A percentile compares a stretch with the other conserved stretches of the same genome.
Conservation (phyloP, 495 filamentous ascomycete genomes). For the Stereocaulon alpinum region DNA sequence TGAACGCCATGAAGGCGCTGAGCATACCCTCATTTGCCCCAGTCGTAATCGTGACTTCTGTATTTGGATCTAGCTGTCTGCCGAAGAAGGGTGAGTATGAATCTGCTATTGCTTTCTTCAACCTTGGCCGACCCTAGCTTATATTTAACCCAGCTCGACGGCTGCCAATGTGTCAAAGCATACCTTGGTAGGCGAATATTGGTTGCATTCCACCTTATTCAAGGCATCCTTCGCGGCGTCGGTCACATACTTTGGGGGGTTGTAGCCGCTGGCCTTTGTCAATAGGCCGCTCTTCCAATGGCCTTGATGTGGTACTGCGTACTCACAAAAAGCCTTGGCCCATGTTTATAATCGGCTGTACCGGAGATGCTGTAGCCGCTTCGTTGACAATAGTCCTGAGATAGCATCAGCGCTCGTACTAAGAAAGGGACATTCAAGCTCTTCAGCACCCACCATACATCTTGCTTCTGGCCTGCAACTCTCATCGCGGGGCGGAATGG, state of each 20-base stretch:
- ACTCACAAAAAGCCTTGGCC: constrained; percentile 27
- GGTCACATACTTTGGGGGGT: constrained; percentile 83
- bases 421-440: background rate
- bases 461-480: constrained; percentile 72
- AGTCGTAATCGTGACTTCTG: constrained; percentile 88
- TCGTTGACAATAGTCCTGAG: constrained; percentile 90
- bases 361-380: constrained; percentile 70
- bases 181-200: constrained; percentile 90
- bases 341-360: constrained; percentile 59
- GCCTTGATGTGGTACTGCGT: background rate
- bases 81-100: constrained; percentile 84
- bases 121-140: constrained; percentile 62
- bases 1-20: constrained; percentile 93
- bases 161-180: background rate
- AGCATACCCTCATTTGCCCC: constrained; percentile 97
- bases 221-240: constrained; percentile 84
- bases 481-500: constrained; percentile 62
- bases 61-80: constrained; percentile 69
- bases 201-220: constrained; percentile 93
- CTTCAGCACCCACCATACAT: constrained; percentile 67
- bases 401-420: constrained; percentile 12
- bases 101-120: constrained; percentile 84
- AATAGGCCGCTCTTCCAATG: constrained; percentile 1
- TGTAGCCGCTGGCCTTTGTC: constrained; percentile 60
- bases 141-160: constrained; percentile 5